Percentiles rank a stretch among this genome's conserved stretches.
phyloP scores from a whole-genome alignment of 139 green algal genomes.

The Coelastrella sp. region DNA sequence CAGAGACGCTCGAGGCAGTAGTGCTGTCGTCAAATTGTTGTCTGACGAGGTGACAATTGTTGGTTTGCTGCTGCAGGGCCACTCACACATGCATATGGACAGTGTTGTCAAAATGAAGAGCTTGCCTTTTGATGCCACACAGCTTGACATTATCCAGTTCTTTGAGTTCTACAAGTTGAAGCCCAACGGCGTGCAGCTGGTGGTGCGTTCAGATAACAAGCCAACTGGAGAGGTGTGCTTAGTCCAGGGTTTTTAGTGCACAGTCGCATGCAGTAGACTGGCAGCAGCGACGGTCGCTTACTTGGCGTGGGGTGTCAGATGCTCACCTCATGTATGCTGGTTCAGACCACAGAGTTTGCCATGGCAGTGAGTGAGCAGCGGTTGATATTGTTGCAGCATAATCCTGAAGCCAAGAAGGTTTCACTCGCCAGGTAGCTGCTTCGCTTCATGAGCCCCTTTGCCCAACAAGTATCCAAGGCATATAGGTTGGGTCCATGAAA shows the following conservation, averaged over 20 bases:
- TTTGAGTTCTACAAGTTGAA: constrained; percentile 71
- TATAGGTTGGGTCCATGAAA: background rate
- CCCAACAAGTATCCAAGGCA: background rate
- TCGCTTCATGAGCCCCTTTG: too few relatives aligned
- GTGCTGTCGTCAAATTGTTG: background rate
- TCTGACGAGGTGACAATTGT: background rate
- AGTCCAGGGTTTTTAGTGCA: background rate
- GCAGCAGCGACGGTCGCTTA: background rate
- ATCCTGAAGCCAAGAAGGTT: too few relatives aligned
- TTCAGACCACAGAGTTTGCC: too few relatives aligned
- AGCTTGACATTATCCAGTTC: constrained; percentile 78
- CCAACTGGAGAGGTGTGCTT: constrained; percentile 68
- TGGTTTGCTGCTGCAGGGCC: constrained; percentile 37
- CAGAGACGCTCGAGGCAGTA: background rate
- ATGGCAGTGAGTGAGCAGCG: too few relatives aligned
- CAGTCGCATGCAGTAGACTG: background rate
- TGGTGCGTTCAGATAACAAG: constrained; percentile 75
- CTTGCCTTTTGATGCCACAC: constrained; percentile 73
- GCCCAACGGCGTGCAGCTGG: constrained; percentile 75
- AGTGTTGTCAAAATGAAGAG: constrained; percentile 81
- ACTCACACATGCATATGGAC: constrained; percentile 60
- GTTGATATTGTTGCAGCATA: too few relatives aligned
- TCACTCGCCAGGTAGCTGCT: too few relatives aligned
- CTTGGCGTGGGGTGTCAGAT: background rate
- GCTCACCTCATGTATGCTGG: too few relatives aligned